Base-by-base conservation (phyloP, 768 basidiomycete species). In the Tubosaeta brunneosetosa region DNA sequence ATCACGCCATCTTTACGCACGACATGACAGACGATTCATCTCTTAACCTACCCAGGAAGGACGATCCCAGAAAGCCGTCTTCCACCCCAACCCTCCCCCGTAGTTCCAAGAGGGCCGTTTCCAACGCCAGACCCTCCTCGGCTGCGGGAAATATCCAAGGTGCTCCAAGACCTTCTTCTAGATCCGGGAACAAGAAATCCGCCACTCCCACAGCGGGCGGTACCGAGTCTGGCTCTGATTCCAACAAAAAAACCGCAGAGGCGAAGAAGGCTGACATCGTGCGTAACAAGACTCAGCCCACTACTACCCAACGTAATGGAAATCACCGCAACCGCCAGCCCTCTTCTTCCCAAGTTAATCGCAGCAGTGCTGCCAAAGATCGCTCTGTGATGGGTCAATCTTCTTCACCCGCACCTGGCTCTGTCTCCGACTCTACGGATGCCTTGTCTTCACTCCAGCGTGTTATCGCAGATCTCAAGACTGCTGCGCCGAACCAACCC, bases 401-500 rank as follows among this genome's bases (percentile, higher is more conserved):
- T 46, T 65, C 78, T 36, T 66, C 76, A 14, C 79, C 83, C 34
- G 76, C 76, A 36, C 78, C 81, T 54, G 66, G 67, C 42, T 74
- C 80, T 56, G 73, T 70, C 56, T 76, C 76, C 33, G 86, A 90
- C 59, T 80, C 82, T 19, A 90, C 87, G 65, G 86, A 87, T 66
- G 90, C 88, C 16, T 75, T 93, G 53, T 88, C 87, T 55, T 91
- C 90, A 27, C 81, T 97, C 49, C 93, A 97, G 65, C 84, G 91
- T 52, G 87, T 97, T 68, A 97, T 97, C 60, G 89, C 89, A 51
- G 94, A 97, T 69, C 77, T 97, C 57, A 95, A 93, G 78, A 86
- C 87, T 16, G 80, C 91, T 3, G 85, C 88, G 46, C 75, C 82
- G 47, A 80, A 74, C 63, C 79, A 70, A 60, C 38, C 52, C 0